Evolutionary conservation across 2,329 filamentous ascomycete genomes (phyloP), one percentile per base, ranked within the genome.

Genomic region (Sarocladium brachiariae): DNA sequence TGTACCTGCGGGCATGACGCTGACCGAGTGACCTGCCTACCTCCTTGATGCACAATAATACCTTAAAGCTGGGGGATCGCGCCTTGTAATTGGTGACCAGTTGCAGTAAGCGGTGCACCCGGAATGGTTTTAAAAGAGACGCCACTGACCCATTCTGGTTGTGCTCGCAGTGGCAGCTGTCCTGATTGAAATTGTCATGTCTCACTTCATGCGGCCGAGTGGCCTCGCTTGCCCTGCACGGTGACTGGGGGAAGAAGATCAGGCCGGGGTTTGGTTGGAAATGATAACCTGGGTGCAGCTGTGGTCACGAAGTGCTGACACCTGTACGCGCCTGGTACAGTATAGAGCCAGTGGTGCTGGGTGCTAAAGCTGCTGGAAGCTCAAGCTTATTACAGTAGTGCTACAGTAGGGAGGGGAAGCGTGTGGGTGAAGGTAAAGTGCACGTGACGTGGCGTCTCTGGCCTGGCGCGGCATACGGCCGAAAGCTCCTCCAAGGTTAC

Each of bases 401-500:
- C n/a, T n/a, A n/a, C n/a, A n/a, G n/a, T n/a, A n/a, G n/a, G n/a
- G n/a, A n/a, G n/a, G n/a, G n/a, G n/a, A n/a, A n/a, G n/a, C n/a
- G n/a, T n/a, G n/a, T n/a, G n/a, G n/a, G n/a, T n/a, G n/a, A n/a
- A n/a, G 39, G 39, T 11, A 14, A 43, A 23, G 39, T 43, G 43
- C 43, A 47, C 43, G 43, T 47, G 43, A 47, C 16, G 43, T 33
- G 43, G 43, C 43, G 43, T 33, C 13, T 11, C 14, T 16, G 19
- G 21, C 25, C 25, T 47, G 24, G 13, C 21, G 39, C 16, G n/a
- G 33, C 37, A 9, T 11, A n/a, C 39, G 21, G 39, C 21, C 14
- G 24, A 6, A 47, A 25, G n/a, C n/a, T n/a, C n/a, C 43, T 30
- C 43, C 39, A 45, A 47, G 43, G 43, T 47, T 47, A 16, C 43